A percentile compares a stretch with the other conserved stretches of the same genome.
phyloP scores from a whole-genome alignment of 768 basidiomycete genomes.

The Lentinula sp. region DNA sequence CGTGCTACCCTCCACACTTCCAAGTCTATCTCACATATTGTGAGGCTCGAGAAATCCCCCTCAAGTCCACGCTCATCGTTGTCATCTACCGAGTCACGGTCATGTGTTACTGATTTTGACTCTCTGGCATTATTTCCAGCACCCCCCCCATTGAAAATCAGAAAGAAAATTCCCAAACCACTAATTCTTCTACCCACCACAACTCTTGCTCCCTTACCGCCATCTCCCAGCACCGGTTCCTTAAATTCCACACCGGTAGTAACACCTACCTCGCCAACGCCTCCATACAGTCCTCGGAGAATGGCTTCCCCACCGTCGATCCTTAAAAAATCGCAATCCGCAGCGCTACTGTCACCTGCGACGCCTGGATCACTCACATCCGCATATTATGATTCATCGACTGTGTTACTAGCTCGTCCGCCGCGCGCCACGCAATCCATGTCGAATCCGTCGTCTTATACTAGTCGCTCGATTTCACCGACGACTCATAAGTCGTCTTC shows the following conservation, averaged over 20 bases:
- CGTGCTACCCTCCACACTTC: neutral
- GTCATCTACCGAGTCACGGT: neutral
- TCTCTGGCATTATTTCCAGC: slow-evolving; percentile 10
- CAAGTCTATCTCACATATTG: neutral
- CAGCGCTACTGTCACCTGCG: neutral
- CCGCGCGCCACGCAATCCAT: neutral
- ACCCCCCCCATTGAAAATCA: slow-evolving; percentile 11
- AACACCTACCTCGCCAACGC: slow-evolving; percentile 33
- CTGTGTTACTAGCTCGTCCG: neutral
- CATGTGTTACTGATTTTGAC: neutral
- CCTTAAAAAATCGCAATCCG: slow-evolving; percentile 14
- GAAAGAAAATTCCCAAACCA: slow-evolving; percentile 22
- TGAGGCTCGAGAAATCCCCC: slow-evolving; percentile 1
- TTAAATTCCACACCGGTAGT: slow-evolving; percentile 35
- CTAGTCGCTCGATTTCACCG: neutral
- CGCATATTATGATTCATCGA: neutral
- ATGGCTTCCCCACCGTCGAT: slow-evolving; percentile 12
- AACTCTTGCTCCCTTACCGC: slow-evolving; percentile 22
- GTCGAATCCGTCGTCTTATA: neutral
- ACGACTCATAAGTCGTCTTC: neutral
- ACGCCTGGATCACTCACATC: neutral
- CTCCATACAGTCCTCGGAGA: slow-evolving; percentile 11
- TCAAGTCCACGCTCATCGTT: neutral
- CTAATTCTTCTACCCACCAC: slow-evolving; percentile 27
- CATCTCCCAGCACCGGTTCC: slow-evolving; percentile 23